These are phyloP conservation scores for Tephrocybe rancida DNA, from an alignment of 768 basidiomycete species.

Conservation along the genomic window DNA sequence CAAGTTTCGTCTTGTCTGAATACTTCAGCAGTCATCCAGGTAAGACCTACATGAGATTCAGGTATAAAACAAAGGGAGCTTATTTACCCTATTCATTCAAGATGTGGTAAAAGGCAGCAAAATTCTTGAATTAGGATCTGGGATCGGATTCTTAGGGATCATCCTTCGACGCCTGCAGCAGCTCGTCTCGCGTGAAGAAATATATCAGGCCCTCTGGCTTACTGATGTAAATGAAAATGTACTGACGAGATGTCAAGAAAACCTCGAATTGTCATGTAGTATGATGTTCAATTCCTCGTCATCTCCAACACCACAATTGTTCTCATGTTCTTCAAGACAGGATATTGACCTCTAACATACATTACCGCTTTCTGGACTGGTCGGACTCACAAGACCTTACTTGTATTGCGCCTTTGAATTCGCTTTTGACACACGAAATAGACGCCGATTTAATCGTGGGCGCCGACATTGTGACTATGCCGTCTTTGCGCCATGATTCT, in stretches of 20 bases:
- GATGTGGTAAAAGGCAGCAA: conserved; percentile 46
- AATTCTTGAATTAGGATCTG: conserved; percentile 77
- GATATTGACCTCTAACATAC: conserved; percentile 49
- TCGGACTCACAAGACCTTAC: conserved; percentile 48
- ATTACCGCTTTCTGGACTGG: conserved; percentile 65
- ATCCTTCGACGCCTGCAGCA: conserved; percentile 61
- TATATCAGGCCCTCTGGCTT: conserved; percentile 39
- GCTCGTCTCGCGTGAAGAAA: conserved; percentile 7
- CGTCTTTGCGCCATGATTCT: not conserved
- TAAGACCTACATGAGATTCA: conserved; percentile 24
- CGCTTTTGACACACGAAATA: conserved; percentile 42
- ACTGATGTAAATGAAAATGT: conserved; percentile 72
- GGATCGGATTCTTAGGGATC: conserved; percentile 75
- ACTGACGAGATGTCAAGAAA: conserved; percentile 59
- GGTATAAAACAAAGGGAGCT: not conserved
- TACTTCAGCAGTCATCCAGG: conserved; percentile 62
- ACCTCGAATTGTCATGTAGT: conserved; percentile 72
- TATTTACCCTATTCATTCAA: conserved; percentile 27
- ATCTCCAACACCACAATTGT: not conserved
- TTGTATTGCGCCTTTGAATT: conserved; percentile 22
- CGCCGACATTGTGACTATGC: conserved; percentile 57
- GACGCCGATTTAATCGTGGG: conserved; percentile 66
- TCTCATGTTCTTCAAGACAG: conserved; percentile 44
- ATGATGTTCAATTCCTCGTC: conserved; percentile 12
- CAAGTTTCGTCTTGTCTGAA: conserved; percentile 66